Evolutionary conservation across 2,329 filamentous ascomycete species (phyloP), one percentile per base, ranked within the genome.

Genomic region (Hyphodiscus sp.): DNA sequence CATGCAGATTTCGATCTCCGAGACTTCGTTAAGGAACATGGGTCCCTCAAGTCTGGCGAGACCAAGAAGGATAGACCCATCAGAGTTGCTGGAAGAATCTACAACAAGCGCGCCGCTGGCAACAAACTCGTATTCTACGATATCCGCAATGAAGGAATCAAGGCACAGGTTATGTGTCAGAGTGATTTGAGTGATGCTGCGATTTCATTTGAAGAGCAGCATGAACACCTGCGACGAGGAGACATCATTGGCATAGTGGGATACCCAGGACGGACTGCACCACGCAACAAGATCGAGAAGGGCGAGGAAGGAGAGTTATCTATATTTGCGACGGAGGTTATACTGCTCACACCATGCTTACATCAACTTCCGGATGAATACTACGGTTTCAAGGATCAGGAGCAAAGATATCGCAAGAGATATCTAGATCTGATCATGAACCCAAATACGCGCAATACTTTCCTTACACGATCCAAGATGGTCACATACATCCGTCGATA

Each of bases 371-470:
- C 94, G 53, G 86, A 87, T 57, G 90, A 94, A 71, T 86, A 92
- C 74, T 96, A 90, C 69, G 92, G 92, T 58, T 91, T 97, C 78
- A 92, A 95, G 79, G 91, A 97, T 70, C 83, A 91, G 68, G 94
- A 99, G 73, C 87, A 91, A 72, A 84, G 94, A 57, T 91, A 90
- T 80, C 87, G 95, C 65, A 89, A 96, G 76, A 83, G 92, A 56
- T 95, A 96, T 71, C 83, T 99, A 50, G 94, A 99, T 71, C 77
- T 99, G 64, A 94, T 99, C 73, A 95, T 97, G 86, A 68, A 99
- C 74, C 88, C 95, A 67, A 79, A 79, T 58, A 89, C 87, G 45
- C 83, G 91, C 52, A 81, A 95, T 56, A 87, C 91, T 54, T 88
- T 97, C 71, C 79, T 90, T 65, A 91, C 88, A 41, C 83, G 94